These are phyloP conservation scores for Zostera marina DNA, from an alignment of 116 monocot genomes.

Conservation along the genomic window DNA sequence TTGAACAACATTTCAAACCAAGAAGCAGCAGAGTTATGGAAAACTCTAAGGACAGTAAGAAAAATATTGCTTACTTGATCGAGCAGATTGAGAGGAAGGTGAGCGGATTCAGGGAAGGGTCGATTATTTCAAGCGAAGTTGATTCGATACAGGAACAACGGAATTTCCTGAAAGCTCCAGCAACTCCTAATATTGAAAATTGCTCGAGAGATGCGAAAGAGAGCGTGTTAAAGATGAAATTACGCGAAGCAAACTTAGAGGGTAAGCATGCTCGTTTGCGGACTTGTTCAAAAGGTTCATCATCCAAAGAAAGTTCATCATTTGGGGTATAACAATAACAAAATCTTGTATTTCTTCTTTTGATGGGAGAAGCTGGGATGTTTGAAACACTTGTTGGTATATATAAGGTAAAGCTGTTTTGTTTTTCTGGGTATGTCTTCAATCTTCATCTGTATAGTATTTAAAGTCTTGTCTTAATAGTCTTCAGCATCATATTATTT, in stretches of 20 bases:
- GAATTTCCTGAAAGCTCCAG: conserved; percentile 6
- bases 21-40: conserved; percentile 5
- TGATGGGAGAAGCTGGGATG: too few species aligned
- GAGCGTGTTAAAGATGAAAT: conserved; percentile 63
- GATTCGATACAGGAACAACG: conserved; percentile 5
- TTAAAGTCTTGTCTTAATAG: too few species aligned
- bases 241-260: conserved; percentile 76
- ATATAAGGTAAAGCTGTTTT: too few species aligned
- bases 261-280: conserved; percentile 49
- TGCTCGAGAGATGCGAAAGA: conserved; percentile 19
- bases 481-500: too few species aligned
- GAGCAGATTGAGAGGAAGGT: conserved; percentile 5
- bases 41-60: conserved; percentile 9
- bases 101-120: background rate
- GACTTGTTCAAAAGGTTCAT: conserved; percentile 21
- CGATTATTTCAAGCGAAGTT: too few species aligned
- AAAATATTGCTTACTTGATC: conserved; percentile 9
- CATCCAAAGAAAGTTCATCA: background rate
- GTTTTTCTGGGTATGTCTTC: too few species aligned
- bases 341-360: background rate
- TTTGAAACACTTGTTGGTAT: too few species aligned
- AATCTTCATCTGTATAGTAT: too few species aligned
- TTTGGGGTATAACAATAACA: background rate
- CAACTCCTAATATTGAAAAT: conserved; percentile 12
- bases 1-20: background rate